Percentiles rank a stretch among this genome's conserved stretches.
Evolutionary conservation across 2,329 filamentous ascomycete genomes (phyloP).

Genomic region (Penicillium sp.): DNA sequence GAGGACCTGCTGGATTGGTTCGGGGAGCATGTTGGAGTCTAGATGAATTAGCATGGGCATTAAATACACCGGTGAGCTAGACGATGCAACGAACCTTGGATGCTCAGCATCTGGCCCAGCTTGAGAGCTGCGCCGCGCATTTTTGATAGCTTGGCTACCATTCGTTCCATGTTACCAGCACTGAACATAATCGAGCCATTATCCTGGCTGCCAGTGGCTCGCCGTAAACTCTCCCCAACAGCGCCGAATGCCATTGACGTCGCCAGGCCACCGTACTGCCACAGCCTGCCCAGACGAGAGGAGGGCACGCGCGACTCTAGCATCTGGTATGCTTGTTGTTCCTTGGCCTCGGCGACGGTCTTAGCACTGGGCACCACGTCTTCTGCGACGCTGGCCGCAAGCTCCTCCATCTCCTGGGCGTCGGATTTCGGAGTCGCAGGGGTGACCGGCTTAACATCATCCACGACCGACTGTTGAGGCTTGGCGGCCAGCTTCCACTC

Average conservation of each 20-base stretch:
- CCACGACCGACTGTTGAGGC: not conserved
- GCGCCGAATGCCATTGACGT: constrained; percentile 93
- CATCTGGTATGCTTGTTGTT: constrained; percentile 54
- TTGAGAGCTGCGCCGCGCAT: constrained; percentile 98
- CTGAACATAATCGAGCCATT: constrained; percentile 76
- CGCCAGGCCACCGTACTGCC: constrained; percentile 89
- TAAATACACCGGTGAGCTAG: not conserved
- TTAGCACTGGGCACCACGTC: constrained; percentile 25
- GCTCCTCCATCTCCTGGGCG: constrained; percentile 36
- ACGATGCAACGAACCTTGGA: constrained; percentile 53
- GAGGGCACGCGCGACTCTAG: constrained; percentile 85
- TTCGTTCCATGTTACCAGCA: constrained; percentile 78
- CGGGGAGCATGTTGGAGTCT: constrained; percentile 88
- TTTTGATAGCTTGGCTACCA: constrained; percentile 83
- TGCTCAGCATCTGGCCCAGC: constrained; percentile 94
- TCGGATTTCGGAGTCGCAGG: constrained; percentile 10
- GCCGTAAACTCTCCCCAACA: constrained; percentile 72
- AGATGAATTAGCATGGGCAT: constrained; percentile 4
- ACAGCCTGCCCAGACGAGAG: constrained; percentile 73
- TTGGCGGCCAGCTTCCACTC: constrained; percentile 13
- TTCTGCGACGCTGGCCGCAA: constrained; percentile 43
- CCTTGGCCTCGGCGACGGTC: constrained; percentile 18
- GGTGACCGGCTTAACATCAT: not conserved
- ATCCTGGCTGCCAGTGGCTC: constrained; percentile 60
- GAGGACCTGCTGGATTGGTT: constrained; percentile 75